Evolutionary conservation across 1,284 basidiomycete genomes (phyloP), one percentile per base, ranked within the genome.

Genomic region (Ceratobasidium sp.): DNA sequence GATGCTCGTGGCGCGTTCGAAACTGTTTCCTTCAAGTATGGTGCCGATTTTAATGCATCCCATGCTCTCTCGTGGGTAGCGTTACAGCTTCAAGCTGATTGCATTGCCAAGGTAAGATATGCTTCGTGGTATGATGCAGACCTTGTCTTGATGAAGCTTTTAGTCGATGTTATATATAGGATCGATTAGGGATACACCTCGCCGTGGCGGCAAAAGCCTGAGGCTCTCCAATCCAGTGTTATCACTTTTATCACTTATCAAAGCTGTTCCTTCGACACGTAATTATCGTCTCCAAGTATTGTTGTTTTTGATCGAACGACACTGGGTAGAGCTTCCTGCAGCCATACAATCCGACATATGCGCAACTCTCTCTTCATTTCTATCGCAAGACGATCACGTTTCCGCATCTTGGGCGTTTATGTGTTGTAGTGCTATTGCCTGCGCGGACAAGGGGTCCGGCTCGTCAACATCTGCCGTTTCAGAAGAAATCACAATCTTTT

Each of bases 391-490:
- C 50, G 90, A 95, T 72, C 78, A 83, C 1, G 78, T 79, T 2
- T 79, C 92, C 0, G 93, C 95, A 76, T 89, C 88, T 0, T 97
- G 94, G 94, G 84, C 88, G 0, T 92, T 95, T 77, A 77, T 96
- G 26, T 92, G 89, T 77, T 83, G 96, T 43, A 88, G 91, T 10
- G 87, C 89, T 16, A 84, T 94, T 57, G 88, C 89, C 12, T 80
- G 84, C 75, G 82, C 85, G 14, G 85, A 64, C n/a, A 73, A 30
- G 34, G 16, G 28, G n/a, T 55, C 52, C 14, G 34, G 50, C 39
- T 57, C 53, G 4, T 8, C 41, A 57, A 8, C 18, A 18, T n/a
- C 36, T 67, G 64, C 77, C 67, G 76, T 77, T 34, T 74, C 78
- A 39, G 74, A 76, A 28, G 84, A 83, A 1, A 55, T 26, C 96